Evolutionary conservation across 2,329 filamentous ascomycete species (phyloP), one percentile per base, ranked within the genome.

Genomic region (Hypomyces perniciosus): DNA sequence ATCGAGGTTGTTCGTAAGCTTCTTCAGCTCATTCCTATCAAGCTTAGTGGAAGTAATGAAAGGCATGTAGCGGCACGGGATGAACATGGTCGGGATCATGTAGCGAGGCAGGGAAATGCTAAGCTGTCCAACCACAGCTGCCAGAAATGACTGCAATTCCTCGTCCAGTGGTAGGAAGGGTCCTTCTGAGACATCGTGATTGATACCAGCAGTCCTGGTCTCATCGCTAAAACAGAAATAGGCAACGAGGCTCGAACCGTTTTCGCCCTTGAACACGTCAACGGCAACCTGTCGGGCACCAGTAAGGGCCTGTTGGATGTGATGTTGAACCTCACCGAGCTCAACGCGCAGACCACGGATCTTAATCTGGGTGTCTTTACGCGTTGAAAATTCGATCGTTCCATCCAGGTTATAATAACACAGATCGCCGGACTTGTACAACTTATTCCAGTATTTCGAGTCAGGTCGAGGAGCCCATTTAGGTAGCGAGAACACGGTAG

Each of bases 361-460:
- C 44, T 51, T 51, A 10, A 51, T 51, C 31, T 51, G 49, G 1
- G 44, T 51, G 12, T 51, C 49, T 28, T 51, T 51, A 8, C 49
- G 49, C 12, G 44, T 48, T 3, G 49, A 40, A n/a, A 51, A 51
- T 42, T 43, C 49, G 4, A 51, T 51, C 2, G 43, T 42, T 4
- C 49, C 56, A 4, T 54, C 50, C 0, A 61, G 60, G 37, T 69
- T 60, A 30, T 74, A 74, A 41, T 61, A 61, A 3, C 64, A 73
- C 6, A 77, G 62, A 55, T 78, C 75, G 5, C 75, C 75, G 1
- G 74, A 75, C 52, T 69, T 71, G 55, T 76, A 78, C 6, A 72
- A 54, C 12, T 33, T 46, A 8, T 51, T 51, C 49, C 49, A 51
- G 13, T 47, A 38, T 12, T 6, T 35, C 4, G 49, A 48, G 20